Conservation (phyloP, 2,329 filamentous ascomycete genomes). For the Ustilaginoidea virens region DNA sequence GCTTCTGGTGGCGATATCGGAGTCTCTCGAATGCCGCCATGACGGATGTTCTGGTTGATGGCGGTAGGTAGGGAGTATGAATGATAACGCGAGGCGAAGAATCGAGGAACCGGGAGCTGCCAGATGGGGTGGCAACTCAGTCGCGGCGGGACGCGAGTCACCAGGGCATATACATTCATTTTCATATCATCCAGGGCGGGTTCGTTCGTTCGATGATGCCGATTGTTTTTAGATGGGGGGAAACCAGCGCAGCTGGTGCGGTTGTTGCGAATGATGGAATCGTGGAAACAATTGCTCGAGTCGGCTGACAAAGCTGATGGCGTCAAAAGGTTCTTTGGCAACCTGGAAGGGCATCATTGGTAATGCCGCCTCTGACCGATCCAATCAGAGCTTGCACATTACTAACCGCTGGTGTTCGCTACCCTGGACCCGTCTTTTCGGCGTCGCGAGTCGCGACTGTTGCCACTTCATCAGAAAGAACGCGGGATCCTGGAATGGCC, state of each 20-base stretch:
- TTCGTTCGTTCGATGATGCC: no score
- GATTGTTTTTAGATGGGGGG: no score
- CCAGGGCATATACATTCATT: constrained; percentile 29
- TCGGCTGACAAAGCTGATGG: constrained; percentile 2
- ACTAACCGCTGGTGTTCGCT: no score
- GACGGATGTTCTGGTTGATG: constrained; percentile 25
- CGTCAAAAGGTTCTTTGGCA: constrained; percentile 2
- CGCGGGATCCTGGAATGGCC: no score
- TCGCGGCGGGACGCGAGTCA: constrained; percentile 25
- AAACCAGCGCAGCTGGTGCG: no score
- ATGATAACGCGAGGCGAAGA: constrained; percentile 27
- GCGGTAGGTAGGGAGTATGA: constrained; percentile 33
- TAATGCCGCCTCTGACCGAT: constrained; percentile 7
- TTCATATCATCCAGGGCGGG: constrained; percentile 11
- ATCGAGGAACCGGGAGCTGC: constrained; percentile 23
- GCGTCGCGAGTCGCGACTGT: no score
- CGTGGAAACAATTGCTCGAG: neutral
- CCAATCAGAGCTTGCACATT: constrained; percentile 8
- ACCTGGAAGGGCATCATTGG: constrained; percentile 7
- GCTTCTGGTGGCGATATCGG: constrained; percentile 29
- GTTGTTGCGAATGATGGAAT: no score
- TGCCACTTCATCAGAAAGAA: no score
- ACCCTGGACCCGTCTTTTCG: no score
- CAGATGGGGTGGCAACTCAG: constrained; percentile 23
- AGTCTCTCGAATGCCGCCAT: constrained; percentile 28